Percentiles rank a stretch among this genome's conserved stretches.
These are phyloP conservation scores for Chalciporus chontae DNA, from an alignment of 768 basidiomycete genomes.

Conservation along the genomic window DNA sequence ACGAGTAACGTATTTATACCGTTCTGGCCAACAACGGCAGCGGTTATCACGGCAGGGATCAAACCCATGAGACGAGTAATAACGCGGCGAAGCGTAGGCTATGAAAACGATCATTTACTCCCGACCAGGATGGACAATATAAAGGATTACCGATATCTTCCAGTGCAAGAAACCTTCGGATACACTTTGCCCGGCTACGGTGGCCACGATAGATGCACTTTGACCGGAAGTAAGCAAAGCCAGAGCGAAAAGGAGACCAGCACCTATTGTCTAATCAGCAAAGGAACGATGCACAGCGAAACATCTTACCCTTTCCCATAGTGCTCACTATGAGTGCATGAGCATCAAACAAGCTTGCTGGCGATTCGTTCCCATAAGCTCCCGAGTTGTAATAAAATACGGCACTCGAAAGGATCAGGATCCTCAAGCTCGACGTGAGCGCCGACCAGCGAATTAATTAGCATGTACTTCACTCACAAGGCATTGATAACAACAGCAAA, in stretches of 20 bases:
- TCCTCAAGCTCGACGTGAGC: slow-evolving; percentile 39
- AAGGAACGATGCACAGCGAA: neutral
- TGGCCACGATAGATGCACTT: slow-evolving; percentile 86
- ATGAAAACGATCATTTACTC: slow-evolving; percentile 21
- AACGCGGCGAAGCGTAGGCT: slow-evolving; percentile 78
- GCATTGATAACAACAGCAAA: slow-evolving; percentile 90
- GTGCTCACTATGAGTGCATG: slow-evolving; percentile 64
- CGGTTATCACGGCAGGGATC: slow-evolving; percentile 78
- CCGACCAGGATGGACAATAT: slow-evolving; percentile 13
- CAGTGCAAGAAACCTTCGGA: slow-evolving; percentile 88
- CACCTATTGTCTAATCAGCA: slow-evolving; percentile 41
- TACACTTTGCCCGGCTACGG: slow-evolving; percentile 86
- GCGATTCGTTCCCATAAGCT: slow-evolving; percentile 35
- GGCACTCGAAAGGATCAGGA: slow-evolving; percentile 77
- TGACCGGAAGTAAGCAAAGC: slow-evolving; percentile 85
- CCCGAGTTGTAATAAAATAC: slow-evolving; percentile 67
- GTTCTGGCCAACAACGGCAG: slow-evolving; percentile 59
- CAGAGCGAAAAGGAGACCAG: slow-evolving; percentile 85
- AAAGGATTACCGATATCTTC: slow-evolving; percentile 61
- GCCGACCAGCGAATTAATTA: neutral
- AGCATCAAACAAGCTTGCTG: slow-evolving; percentile 83
- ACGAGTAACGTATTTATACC: slow-evolving; percentile 84
- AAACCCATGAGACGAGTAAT: slow-evolving; percentile 79
- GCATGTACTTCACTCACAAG: slow-evolving; percentile 42
- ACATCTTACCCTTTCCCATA: slow-evolving; percentile 58